Evolutionary conservation across 2,329 filamentous ascomycete species (phyloP), one percentile per base, ranked within the genome.

Genomic region (Monosporascus sp.): DNA sequence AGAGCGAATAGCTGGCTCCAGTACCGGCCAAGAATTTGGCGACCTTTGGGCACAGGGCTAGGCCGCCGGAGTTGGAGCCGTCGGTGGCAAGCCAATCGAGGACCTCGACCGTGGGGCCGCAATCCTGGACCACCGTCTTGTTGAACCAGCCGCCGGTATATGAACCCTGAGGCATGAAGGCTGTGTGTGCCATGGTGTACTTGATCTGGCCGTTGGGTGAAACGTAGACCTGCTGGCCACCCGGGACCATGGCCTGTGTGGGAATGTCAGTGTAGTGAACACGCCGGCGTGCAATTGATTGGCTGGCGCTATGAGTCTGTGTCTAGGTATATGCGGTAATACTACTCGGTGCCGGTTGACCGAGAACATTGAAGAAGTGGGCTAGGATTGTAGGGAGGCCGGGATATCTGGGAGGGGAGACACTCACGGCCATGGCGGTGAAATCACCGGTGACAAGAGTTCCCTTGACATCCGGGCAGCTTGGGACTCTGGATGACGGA

Each of bases 201-300:
- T 74, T 72, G 53, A 88, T 66, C 9, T 75, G 71, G 6, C 84
- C 85, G 26, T 74, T 67, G 3, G 77, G 71, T 3, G 69, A 72
- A 53, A 87, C 74, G 66, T 82, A 88, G 60, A 86, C 74, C 53
- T 75, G 69, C 61, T 88, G 84, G 26, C 85, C 85, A 27, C 84
- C 84, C 5, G 84, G 83, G 5, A 86, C 84, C 31, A 75, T 64
- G 34, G 82, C 77, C 70, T 74, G 9, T 22, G 8, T 5, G 19
- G 7, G 22, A 4, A 27, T 2, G 43, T 46, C 43, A 46, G 43
- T 9, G 17, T 20, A 17, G 52, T 36, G 17, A 50, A 19, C 19
- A 19, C 17, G 11, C 17, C 5, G 19, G 40, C 5, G 40, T 24
- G 40, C 5, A 19, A 14, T 20, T 14, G 17, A 14, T 24, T 5